Evolutionary conservation across 768 basidiomycete genomes (phyloP), one percentile per base, ranked within the genome.

Genomic region (Pleurotus ostreatus): DNA sequence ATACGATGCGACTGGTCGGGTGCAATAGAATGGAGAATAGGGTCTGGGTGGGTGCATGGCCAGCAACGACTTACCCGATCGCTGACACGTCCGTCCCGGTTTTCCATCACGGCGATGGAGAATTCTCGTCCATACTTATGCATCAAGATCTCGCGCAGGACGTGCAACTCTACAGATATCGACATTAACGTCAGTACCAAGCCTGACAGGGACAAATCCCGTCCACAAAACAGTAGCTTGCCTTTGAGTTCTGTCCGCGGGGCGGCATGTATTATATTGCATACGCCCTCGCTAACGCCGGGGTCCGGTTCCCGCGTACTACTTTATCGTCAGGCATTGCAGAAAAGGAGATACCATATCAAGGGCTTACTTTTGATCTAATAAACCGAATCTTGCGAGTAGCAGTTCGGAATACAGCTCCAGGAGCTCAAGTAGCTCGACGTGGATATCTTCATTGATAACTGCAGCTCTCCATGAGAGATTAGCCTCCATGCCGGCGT

Each of bases 371-470:
- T 81, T 88, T 66, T 89, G 85, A 64, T 99, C 97, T 46, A 99
- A 78, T 25, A 98, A 72, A 8, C 91, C 90, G 64, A 98, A 98
- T 46, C 97, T 82, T 7, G 96, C 92, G 20, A 95, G 78, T 16
- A 98, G 72, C n/a, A 96, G 81, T 66, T 99, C 97, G 60, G 89
- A 92, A 68, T 98, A 98, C 9, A 98, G 79, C 74, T 98, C 95
- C 23, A 99, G 75, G 4, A 98, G 75, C 65, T 99, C 96, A 38
- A 98, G 74, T 22, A 98, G 78, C 66, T 98, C 95, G 45, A 92
- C 74, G 65, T 91, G 80, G 45, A 92, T 81, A 65, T 94, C 91
- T 61, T 92, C 90, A 65, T 90, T 83, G 65, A 93, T 94, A 55
- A 93, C 88, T 87, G 61, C 8, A 11, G 30, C 30, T 34, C 30